Conservation (phyloP, 129 eudicot genomes). For the Ambrosia trifida region DNA sequence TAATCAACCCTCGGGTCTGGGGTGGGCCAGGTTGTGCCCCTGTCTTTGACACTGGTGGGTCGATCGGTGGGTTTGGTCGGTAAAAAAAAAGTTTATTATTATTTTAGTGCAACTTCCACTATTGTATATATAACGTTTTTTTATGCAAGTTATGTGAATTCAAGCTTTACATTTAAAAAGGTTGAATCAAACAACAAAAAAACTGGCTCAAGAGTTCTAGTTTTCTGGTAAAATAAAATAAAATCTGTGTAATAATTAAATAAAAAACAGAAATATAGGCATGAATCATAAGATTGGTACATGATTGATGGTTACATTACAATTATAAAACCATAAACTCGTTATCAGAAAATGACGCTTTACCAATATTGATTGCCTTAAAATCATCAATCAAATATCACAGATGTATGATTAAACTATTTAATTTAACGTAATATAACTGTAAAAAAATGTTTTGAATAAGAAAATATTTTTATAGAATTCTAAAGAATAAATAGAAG, state of each 20-base stretch:
- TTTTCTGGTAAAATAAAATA: background rate
- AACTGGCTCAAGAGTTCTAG: background rate
- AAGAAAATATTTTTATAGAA: background rate
- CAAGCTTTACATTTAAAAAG: background rate
- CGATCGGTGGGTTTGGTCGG: too few relatives aligned
- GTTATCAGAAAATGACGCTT: slow-evolving; percentile 45
- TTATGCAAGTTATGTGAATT: background rate
- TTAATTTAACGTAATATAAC: background rate
- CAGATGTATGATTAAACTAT: background rate
- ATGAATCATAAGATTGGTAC: slow-evolving; percentile 38
- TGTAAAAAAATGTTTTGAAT: background rate
- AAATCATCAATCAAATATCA: slow-evolving; percentile 22
- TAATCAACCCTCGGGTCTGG: too few relatives aligned
- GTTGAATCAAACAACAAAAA: background rate
- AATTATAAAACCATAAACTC: slow-evolving; percentile 27
- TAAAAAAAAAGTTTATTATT: background rate
- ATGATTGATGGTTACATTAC: slow-evolving; percentile 36
- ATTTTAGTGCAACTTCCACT: background rate
- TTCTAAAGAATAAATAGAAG: too few relatives aligned
- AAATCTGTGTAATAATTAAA: background rate
- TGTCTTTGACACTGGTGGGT: too few relatives aligned
- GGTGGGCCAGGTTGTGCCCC: too few relatives aligned
- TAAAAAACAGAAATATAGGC: slow-evolving; percentile 2
- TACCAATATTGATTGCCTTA: slow-evolving; percentile 33
- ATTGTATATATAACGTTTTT: background rate